Conservation (phyloP, 2,329 filamentous ascomycete species). For the Fusarium nanum region DNA sequence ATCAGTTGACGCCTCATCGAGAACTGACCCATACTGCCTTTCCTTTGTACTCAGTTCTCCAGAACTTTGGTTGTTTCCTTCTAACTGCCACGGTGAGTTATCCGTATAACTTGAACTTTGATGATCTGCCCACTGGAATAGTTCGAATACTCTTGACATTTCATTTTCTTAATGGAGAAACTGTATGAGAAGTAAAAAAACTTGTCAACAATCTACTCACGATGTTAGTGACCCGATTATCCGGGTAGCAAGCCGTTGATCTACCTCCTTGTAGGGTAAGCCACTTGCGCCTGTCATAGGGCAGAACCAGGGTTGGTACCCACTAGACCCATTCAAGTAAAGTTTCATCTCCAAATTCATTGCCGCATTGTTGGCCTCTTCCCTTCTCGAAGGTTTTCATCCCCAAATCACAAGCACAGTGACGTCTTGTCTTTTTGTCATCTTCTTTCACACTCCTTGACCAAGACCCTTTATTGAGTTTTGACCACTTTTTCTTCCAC, state of each 20-base stretch:
- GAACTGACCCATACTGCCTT: too few relatives aligned
- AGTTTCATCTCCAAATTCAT: conserved; percentile 19
- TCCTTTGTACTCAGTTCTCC: too few relatives aligned
- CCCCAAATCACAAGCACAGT: conserved; percentile 25
- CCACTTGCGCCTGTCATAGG: background rate
- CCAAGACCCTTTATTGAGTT: conserved; percentile 2
- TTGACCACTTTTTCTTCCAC: background rate
- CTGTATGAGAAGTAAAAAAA: rapidly evolving
- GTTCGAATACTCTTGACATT: rapidly evolving
- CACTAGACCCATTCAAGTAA: conserved; percentile 15
- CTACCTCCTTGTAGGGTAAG: background rate
- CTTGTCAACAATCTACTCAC: background rate
- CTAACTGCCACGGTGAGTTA: too few relatives aligned
- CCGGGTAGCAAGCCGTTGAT: background rate
- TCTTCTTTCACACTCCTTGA: conserved; percentile 38
- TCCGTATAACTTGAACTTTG: background rate
- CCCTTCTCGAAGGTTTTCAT: conserved; percentile 9
- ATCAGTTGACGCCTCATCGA: too few relatives aligned
- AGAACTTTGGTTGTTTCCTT: too few relatives aligned
- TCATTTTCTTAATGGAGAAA: rapidly evolving
- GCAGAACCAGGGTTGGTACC: conserved; percentile 12
- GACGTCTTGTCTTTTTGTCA: conserved; percentile 28
- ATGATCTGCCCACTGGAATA: background rate
- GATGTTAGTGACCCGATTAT: background rate
- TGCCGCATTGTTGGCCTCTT: conserved; percentile 42